A percentile compares a stretch with the other conserved stretches of the same genome.
These are phyloP conservation scores for Akebia trifoliata DNA, from an alignment of 164 flowering plant genomes.

Conservation along the genomic window DNA sequence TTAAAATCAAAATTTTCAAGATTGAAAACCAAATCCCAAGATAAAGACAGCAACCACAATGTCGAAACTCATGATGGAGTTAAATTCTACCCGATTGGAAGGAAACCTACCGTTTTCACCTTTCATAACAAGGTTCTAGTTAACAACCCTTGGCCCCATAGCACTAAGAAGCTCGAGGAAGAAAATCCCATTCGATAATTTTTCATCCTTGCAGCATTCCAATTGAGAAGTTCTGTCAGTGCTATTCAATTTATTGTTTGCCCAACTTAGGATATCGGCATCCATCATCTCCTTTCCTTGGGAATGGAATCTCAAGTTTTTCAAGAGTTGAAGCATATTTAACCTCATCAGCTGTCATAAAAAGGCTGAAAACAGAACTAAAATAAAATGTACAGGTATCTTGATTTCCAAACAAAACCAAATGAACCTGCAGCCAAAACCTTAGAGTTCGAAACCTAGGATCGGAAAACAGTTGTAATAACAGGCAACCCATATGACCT, in stretches of 20 bases:
- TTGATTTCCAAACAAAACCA: no score
- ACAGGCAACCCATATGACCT: no score
- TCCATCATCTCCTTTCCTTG: conserved; percentile 86
- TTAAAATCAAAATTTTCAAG: no score
- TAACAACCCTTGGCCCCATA: conserved; percentile 90
- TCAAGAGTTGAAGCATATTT: conserved; percentile 79
- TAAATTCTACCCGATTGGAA: background rate
- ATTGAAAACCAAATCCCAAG: background rate
- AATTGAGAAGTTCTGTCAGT: conserved; percentile 62
- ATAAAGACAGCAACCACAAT: background rate
- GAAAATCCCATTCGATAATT: conserved; percentile 77
- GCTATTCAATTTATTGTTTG: conserved; percentile 66
- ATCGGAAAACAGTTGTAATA: no score
- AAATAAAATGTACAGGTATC: no score
- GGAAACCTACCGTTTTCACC: conserved; percentile 67
- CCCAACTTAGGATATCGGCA: conserved; percentile 82
- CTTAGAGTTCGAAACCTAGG: no score
- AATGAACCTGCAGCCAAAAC: no score
- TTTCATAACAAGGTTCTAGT: conserved; percentile 86
- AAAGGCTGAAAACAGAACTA: conserved; percentile 52
- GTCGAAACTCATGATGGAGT: background rate
- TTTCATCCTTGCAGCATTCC: conserved; percentile 90
- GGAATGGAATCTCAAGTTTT: conserved; percentile 67
- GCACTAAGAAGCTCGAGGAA: conserved; percentile 93
- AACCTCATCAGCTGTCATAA: conserved; percentile 90